Evolutionary conservation across 768 basidiomycete species (phyloP), one percentile per base, ranked within the genome.

Genomic region (Boletus rubescentipes): DNA sequence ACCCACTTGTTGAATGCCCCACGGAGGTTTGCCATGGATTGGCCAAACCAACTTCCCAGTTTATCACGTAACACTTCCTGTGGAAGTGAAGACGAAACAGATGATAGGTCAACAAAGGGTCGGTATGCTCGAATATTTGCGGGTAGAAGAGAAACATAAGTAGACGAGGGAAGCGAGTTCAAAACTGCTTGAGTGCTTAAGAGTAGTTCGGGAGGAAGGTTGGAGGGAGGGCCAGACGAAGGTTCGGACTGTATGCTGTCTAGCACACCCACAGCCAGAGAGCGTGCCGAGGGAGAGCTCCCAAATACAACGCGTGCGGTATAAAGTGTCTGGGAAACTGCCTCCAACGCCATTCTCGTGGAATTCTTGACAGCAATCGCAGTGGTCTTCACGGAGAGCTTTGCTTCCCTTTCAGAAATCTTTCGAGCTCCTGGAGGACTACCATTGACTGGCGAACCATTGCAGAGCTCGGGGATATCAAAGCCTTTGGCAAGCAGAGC

Each of bases 81-180:
- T 4, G 80, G 68, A 21, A 86, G 68, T 3, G 75, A 74, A 16
- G 84, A 77, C 4, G 83, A 81, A 0, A 82, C 68, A 1, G 89
- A 84, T 9, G 77, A 73, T 7, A 86, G 72, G 61, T 93, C 87
- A 55, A 96, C 81, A 67, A 91, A 95, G 9, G 94, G 94, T 61
- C 86, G 90, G 70, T 94, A 97, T 5, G 81, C 78, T 59, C 79
- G 80, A 55, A 98, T 79, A 54, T 75, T 79, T 1, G 76, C 64
- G 0, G 93, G 92, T 0, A 98, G 79, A 49, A 91, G 79, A 15
- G 85, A 80, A 56, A 94, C 84, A 58, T 93, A 89, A 23, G 88
- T 83, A 0, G 92, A 88, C 0, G 94, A 93, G 0, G 93, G 93
- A 21, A 96, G 78, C 9, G 79, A 78, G 23, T 79, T 74, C 18